Conservation (phyloP, 2,329 filamentous ascomycete genomes). For the Hypocrella siamensis region DNA sequence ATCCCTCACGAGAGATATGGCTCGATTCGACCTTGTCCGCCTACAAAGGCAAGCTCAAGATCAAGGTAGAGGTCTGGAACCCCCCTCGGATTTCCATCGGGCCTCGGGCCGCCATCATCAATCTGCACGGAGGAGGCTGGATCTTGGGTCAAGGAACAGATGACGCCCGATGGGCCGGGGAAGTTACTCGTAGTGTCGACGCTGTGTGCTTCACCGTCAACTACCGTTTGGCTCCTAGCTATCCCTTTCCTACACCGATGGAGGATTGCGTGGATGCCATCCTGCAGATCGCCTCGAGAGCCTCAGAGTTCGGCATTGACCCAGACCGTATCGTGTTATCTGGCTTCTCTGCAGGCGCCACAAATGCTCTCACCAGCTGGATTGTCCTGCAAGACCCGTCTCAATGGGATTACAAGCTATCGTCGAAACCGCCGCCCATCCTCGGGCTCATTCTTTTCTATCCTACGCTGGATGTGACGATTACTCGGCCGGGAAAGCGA, state of each 20-base stretch:
- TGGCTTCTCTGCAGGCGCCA: constrained; percentile 50
- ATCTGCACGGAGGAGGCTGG: constrained; percentile 55
- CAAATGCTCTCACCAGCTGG: constrained; percentile 34
- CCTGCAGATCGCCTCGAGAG: constrained; percentile 41
- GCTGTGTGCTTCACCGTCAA: constrained; percentile 49
- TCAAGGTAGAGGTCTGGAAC: constrained; percentile 32
- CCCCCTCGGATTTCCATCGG: constrained; percentile 17
- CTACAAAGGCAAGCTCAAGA: constrained; percentile 19
- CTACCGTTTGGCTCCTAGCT: constrained; percentile 51
- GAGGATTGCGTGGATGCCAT: constrained; percentile 51
- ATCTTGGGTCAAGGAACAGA: constrained; percentile 46
- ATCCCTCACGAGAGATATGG: constrained; percentile 21
- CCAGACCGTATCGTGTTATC: constrained; percentile 38
- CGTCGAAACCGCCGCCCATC: constrained; percentile 27
- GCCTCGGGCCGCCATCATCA: constrained; percentile 39
- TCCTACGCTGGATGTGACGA: constrained; percentile 45
- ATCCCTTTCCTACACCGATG: constrained; percentile 47
- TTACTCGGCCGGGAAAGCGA: constrained; percentile 38
- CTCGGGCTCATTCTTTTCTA: constrained; percentile 43
- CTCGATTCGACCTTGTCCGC: constrained; percentile 26
- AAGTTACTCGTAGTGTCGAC: constrained; percentile 33
- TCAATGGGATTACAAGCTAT: constrained; percentile 20
- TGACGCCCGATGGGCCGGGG: constrained; percentile 44
- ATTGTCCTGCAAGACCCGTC: constrained; percentile 27
- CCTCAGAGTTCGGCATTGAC: constrained; percentile 41